These are phyloP conservation scores for Sphaerostilbella broomeana DNA, from an alignment of 2,329 filamentous ascomycete genomes.

Conservation along the genomic window DNA sequence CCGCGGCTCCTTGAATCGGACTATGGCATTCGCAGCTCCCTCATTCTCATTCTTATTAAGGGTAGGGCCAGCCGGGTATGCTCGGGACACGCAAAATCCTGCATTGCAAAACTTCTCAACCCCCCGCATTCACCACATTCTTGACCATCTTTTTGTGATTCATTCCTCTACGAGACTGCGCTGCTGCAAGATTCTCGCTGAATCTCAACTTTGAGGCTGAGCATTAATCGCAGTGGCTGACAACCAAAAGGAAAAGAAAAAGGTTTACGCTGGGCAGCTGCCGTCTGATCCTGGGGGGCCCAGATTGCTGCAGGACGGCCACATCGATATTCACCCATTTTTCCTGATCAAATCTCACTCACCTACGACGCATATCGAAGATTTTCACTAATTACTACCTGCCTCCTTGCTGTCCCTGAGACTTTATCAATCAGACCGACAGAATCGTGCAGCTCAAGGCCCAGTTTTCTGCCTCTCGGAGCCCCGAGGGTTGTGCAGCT, in stretches of 20 bases:
- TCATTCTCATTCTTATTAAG: not conserved
- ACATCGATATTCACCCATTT: not conserved
- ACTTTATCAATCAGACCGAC: conserved; percentile 1
- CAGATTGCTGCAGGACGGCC: not conserved
- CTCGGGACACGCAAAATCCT: conserved; percentile 25
- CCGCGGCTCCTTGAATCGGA: conserved; percentile 30
- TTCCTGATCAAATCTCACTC: too few relatives aligned
- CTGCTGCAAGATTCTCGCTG: not conserved
- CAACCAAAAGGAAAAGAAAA: not conserved
- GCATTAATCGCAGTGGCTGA: not conserved
- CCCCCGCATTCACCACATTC: conserved; percentile 8
- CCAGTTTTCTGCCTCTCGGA: conserved; percentile 21
- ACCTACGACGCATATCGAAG: too few relatives aligned
- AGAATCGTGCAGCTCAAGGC: not conserved
- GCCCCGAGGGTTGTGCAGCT: conserved; percentile 17
- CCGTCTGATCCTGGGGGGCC: too few relatives aligned
- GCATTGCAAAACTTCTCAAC: conserved; percentile 2
- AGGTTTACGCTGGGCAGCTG: too few relatives aligned
- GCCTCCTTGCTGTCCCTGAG: not conserved
- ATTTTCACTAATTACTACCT: not conserved
- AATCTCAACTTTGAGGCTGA: not conserved
- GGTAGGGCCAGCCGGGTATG: conserved; percentile 15
- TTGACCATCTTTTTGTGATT: too few relatives aligned
- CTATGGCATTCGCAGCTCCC: conserved; percentile 22
- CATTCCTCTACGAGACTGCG: too few relatives aligned